Evolutionary conservation across 139 green algal genomes (phyloP).

Genomic region (Coelastrella sp.): DNA sequence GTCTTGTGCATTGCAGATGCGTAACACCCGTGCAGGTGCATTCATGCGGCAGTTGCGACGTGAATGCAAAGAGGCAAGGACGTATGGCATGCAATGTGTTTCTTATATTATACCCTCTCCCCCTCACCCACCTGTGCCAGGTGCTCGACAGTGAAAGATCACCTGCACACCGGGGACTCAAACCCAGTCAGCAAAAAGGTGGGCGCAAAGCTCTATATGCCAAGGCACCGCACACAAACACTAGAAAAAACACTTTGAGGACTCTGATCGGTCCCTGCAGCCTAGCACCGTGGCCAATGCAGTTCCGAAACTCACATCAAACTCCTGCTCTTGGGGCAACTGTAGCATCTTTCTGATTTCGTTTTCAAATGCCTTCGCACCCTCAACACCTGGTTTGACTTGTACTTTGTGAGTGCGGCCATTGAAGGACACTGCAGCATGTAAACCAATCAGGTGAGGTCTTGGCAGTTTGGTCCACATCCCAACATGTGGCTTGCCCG

Average conservation of each 20-base stretch:
- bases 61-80: background rate
- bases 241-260: background rate
- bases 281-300: background rate
- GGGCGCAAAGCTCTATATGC: background rate
- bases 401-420: slow-evolving; percentile 55
- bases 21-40: too few relatives aligned
- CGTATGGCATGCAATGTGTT: too few relatives aligned
- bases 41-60: background rate
- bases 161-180: slow-evolving; percentile 12
- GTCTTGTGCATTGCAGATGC: too few relatives aligned
- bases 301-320: slow-evolving; percentile 35
- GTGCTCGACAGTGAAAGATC: slow-evolving; percentile 48
- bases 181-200: background rate
- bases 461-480: background rate
- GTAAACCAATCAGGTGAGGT: background rate
- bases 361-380: slow-evolving; percentile 34
- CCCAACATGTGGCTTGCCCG: background rate
- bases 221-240: background rate
- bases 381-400: slow-evolving; percentile 41
- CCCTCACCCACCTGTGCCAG: slow-evolving; percentile 30
- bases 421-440: slow-evolving; percentile 50
- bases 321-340: slow-evolving; percentile 47
- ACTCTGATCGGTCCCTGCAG: background rate
- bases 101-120: background rate
- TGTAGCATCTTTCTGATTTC: slow-evolving; percentile 41